Evolutionary conservation across 176 grass and related monocot species (phyloP), one percentile per base, ranked within the genome.

Genomic region (Aechmea fasciata): DNA sequence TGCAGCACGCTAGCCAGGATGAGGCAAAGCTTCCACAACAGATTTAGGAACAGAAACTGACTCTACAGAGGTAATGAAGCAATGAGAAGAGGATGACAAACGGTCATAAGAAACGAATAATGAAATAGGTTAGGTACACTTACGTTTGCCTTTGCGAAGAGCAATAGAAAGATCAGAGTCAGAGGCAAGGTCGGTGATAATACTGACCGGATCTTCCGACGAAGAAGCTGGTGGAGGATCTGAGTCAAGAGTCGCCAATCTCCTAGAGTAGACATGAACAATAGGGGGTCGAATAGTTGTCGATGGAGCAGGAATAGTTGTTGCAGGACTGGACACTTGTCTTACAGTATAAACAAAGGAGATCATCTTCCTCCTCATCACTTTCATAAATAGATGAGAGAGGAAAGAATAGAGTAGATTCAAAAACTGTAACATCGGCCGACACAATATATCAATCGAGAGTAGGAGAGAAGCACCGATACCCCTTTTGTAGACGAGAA

Each of bases 371-470:
- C 29, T 33, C 29, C 29, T 3, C 29, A 3, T 33, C 2, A 54
- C 0, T 47, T 17, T 18, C 3, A 48, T 47, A 13, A n/a, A 19
- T 23, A 24, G 11, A 17, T 0, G n/a, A 24, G 17, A 54, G 15
- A 54, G 48, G 2, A 11, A 51, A 69, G n/a, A 11, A 69, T 22
- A 5, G 4, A 18, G 15, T 51, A 51, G 47, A 17, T n/a, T 69
- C 67, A 69, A 51, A 69, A 19, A 69, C 52, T 11, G 48, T 51
- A 10, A 69, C 48, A 51, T 69, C 67, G 1, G 67, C 41, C 23
- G n/a, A 69, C 2, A 69, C 28, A 48, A 15, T 47, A 13, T 15
- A 33, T 1, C 25, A 33, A n/a, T 15, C 4, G 18, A 47, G 29
- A 3, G 25, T 33, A 14, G 28, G 47, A 69, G 17, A n/a, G 50